A percentile compares a stretch with the other conserved stretches of the same genome.
Evolutionary conservation across 2,329 filamentous ascomycete species (phyloP).

Genomic region (Diaporthe capsici): DNA sequence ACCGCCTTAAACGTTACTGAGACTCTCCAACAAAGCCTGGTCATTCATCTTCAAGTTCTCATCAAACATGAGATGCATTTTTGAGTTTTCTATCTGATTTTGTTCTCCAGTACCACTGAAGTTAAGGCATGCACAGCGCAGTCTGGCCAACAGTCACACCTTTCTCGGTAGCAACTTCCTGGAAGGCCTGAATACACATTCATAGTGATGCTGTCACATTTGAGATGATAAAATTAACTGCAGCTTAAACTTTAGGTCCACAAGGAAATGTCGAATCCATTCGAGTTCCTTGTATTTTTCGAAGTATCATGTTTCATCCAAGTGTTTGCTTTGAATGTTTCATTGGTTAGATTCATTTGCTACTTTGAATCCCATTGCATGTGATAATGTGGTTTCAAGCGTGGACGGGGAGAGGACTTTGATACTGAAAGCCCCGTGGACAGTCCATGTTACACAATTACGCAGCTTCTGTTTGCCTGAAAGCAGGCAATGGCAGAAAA

Average conservation of each 20-base stretch:
- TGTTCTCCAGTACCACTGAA: not conserved
- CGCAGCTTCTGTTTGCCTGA: not conserved
- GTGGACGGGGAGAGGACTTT: too few species aligned
- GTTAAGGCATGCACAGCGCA: constrained; percentile 53
- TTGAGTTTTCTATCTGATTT: not conserved
- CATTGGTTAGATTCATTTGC: too few species aligned
- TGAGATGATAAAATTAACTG: not conserved
- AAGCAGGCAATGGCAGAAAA: not conserved
- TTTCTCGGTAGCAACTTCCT: constrained; percentile 48
- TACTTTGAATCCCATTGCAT: too few species aligned
- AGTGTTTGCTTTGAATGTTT: too few species aligned
- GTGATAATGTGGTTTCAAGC: too few species aligned
- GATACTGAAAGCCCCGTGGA: not conserved
- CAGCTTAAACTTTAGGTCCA: not conserved
- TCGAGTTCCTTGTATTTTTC: too few species aligned
- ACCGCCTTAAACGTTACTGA: not conserved
- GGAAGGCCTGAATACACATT: constrained; percentile 44
- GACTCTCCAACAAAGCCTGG: not conserved
- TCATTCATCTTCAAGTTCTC: not conserved
- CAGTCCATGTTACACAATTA: not conserved
- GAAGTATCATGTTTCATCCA: too few species aligned
- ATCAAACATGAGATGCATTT: not conserved
- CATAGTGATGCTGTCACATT: not conserved
- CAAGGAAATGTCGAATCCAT: not conserved
- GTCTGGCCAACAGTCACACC: constrained; percentile 64